Conservation (phyloP, 371 early-diverging fungal species). For the Mucor circinelloides region DNA sequence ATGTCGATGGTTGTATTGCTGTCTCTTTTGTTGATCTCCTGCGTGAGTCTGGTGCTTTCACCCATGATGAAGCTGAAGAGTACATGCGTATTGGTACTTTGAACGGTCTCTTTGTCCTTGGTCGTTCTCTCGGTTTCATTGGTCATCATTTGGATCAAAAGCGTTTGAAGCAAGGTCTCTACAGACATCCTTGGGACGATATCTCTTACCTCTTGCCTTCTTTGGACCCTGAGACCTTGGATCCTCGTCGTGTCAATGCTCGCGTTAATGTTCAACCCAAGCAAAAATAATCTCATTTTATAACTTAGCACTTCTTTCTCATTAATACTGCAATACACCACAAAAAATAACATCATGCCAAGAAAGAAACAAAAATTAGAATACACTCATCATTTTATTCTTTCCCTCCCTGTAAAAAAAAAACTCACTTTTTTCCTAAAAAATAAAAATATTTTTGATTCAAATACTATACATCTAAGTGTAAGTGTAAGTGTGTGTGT, state of each 20-base stretch:
- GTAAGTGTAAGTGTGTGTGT: too few relatives aligned
- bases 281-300: constrained; percentile 7
- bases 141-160: constrained; percentile 97
- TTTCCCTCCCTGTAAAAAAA: background rate
- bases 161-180: constrained; percentile 95
- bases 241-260: constrained; percentile 55
- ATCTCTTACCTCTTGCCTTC: constrained; percentile 87
- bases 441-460: constrained; percentile 1
- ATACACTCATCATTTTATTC: background rate
- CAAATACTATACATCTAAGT: background rate
- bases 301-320: background rate
- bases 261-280: constrained; percentile 51
- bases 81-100: constrained; percentile 95
- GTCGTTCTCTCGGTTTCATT: constrained; percentile 95
- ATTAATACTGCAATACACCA: constrained; percentile 1
- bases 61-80: constrained; percentile 94
- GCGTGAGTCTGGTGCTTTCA: constrained; percentile 92
- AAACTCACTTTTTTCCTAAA: background rate
- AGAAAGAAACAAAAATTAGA: background rate
- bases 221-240: constrained; percentile 48
- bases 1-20: constrained; percentile 97
- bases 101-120: constrained; percentile 96
- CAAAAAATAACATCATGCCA: background rate
- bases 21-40: constrained; percentile 95
- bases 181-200: constrained; percentile 98